Evolutionary conservation across 805 yeast genomes (phyloP), one percentile per base, ranked within the genome.

Genomic region (Suhomyces prunicola): DNA sequence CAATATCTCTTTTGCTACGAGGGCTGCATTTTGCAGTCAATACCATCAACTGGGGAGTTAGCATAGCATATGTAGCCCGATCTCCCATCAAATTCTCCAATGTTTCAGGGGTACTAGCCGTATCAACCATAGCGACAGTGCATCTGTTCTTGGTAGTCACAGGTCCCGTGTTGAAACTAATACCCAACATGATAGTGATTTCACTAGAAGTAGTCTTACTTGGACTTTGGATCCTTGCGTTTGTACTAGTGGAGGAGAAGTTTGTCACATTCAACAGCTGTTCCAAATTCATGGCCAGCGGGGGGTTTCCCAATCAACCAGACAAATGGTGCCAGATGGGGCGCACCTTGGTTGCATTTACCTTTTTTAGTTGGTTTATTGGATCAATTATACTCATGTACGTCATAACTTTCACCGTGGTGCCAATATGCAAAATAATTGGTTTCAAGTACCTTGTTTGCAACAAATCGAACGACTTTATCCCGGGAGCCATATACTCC

Each of bases 311-410:
- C 17, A 24, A 7, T 9, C 13, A 6, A 5, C 17, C 47, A 22
- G n/a, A n/a, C 8, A 46, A 44, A 13, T 50, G 44, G 53, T 54
- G 57, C 39, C 26, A 45, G 15, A 44, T 54, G 31, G 57, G 55
- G 4, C 49, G 48, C 29, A 31, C 50, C 8, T 44, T 54, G 29
- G 49, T 52, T 22, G 57, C 55, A 6, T 47, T 54, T 17, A 49
- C 55, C 6, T 40, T 54, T 13, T 54, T 54, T 36, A 36, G 44
- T 36, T 49, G 51, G 52, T 40, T 54, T 6, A 35, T 49, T 13
- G 42, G 52, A 4, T 15, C 36, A 12, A 49, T 50, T 8, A 44
- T 51, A 9, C 31, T 51, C n/a, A 27, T 33, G 2, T 40, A 42
- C 24, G 24, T 51, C 33, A 15, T 46, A 24, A 33, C 26, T 4